Evolutionary conservation across 1,284 basidiomycete genomes (phyloP).

Genomic region (Tausonia pullulans): DNA sequence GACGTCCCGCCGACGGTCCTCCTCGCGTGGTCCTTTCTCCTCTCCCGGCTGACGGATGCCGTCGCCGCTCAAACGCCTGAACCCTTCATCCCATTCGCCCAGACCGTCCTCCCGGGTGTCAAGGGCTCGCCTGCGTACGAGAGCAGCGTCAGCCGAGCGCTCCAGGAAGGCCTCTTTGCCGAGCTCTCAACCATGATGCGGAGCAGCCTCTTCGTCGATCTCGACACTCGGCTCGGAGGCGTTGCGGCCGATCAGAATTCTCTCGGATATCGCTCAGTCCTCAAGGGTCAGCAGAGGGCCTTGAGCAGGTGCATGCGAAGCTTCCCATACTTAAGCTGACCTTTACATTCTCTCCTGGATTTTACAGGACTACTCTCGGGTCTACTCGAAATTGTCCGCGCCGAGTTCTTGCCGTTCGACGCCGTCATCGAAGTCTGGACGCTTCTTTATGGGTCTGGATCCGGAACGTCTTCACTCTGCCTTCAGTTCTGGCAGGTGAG

Average conservation of each 20-base stretch:
- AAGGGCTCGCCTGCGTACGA: neutral
- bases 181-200: neutral
- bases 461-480: neutral
- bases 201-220: neutral
- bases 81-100: constrained; percentile 2
- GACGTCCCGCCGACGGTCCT: neutral
- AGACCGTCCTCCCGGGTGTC: neutral
- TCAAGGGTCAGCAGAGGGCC: constrained; percentile 2
- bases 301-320: no score
- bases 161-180: neutral
- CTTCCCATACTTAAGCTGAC: no score
- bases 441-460: constrained; percentile 1
- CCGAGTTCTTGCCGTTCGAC: constrained; percentile 6
- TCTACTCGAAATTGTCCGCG: constrained; percentile 1
- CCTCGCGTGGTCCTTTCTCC: constrained; percentile 6
- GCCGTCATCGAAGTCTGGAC: constrained; percentile 4
- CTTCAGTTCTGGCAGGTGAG: constrained; percentile 8
- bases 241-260: constrained; percentile 1
- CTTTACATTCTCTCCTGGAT: no score
- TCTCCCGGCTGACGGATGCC: constrained; percentile 8
- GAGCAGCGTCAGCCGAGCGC: neutral
- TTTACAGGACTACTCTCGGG: neutral
- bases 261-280: neutral
- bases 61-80: constrained; percentile 2
- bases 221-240: neutral